A percentile compares a stretch with the other conserved stretches of the same genome.
Evolutionary conservation across 2,329 filamentous ascomycete species (phyloP).

Genomic region (Colletotrichum higginsianum): DNA sequence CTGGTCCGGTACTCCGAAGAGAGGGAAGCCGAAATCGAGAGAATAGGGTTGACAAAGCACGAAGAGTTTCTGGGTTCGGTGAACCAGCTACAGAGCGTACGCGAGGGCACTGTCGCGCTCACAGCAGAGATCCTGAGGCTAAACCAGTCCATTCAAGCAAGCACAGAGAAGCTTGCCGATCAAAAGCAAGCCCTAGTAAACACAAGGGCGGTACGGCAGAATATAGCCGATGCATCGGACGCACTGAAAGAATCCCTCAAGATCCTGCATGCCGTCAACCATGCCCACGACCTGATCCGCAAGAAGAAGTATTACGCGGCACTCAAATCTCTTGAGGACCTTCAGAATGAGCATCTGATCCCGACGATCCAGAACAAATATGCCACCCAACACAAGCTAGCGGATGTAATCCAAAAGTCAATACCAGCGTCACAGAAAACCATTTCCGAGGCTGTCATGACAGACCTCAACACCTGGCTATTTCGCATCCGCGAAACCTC

Average conservation of each 20-base stretch:
- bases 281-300: constrained; percentile 90
- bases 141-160: constrained; percentile 94
- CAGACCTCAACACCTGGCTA: constrained; percentile 95
- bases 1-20: constrained; percentile 87
- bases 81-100: constrained; percentile 91
- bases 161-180: constrained; percentile 92
- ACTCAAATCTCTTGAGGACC: constrained; percentile 91
- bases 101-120: constrained; percentile 89
- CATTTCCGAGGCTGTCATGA: constrained; percentile 97
- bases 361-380: constrained; percentile 83
- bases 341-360: constrained; percentile 93
- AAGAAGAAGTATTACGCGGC: constrained; percentile 98
- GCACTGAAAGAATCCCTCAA: constrained; percentile 92
- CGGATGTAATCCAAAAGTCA: constrained; percentile 95
- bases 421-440: constrained; percentile 93
- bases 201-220: constrained; percentile 91
- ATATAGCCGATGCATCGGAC: constrained; percentile 92
- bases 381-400: constrained; percentile 94
- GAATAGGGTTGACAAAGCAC: constrained; percentile 94
- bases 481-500: constrained; percentile 96
- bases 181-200: constrained; percentile 97
- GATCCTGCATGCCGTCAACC: constrained; percentile 92
- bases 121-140: constrained; percentile 93
- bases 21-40: constrained; percentile 92
- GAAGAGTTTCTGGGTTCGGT: constrained; percentile 96